Percentiles rank a stretch among this genome's conserved stretches.
These are phyloP conservation scores for Tylopilus subfusipes DNA, from an alignment of 768 basidiomycete species.

Conservation along the genomic window DNA sequence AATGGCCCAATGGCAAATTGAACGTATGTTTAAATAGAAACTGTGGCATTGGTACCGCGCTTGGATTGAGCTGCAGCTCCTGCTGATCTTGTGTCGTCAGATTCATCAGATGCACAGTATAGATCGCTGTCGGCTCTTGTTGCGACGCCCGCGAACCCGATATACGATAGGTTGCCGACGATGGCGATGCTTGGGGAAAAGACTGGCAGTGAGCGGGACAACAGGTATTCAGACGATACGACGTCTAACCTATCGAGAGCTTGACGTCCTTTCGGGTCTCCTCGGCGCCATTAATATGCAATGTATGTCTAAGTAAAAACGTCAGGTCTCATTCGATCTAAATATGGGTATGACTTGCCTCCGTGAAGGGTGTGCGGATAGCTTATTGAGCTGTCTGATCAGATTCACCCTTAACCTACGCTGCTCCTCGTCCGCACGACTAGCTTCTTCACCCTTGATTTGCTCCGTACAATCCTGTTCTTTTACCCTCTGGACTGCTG, in stretches of 20 bases:
- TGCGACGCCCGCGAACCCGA: slow-evolving; percentile 5
- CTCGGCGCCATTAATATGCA: slow-evolving; percentile 4
- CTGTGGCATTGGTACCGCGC: slow-evolving; percentile 20
- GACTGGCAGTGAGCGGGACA: neutral
- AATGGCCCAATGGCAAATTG: slow-evolving; percentile 17
- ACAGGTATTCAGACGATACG: neutral
- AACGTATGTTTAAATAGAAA: slow-evolving; percentile 18
- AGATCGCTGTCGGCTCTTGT: slow-evolving; percentile 14
- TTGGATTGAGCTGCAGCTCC: slow-evolving; percentile 23
- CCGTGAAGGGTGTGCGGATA: neutral
- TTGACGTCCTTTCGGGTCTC: neutral
- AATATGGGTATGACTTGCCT: neutral
- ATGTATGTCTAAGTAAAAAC: slow-evolving; percentile 8
- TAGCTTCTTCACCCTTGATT: neutral
- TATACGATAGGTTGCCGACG: neutral
- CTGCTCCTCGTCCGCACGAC: slow-evolving; percentile 7
- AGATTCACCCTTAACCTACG: slow-evolving; percentile 10
- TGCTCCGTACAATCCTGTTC: neutral
- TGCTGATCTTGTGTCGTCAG: slow-evolving; percentile 29
- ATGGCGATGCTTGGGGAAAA: neutral
- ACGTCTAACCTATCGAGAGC: neutral
- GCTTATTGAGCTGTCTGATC: slow-evolving; percentile 18
- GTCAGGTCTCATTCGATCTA: neutral
- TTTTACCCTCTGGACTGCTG: slow-evolving; percentile 9
- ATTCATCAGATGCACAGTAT: slow-evolving; percentile 27